phyloP scores from a whole-genome alignment of 2,329 filamentous ascomycete genomes.

The Arthroderma uncinatum region DNA sequence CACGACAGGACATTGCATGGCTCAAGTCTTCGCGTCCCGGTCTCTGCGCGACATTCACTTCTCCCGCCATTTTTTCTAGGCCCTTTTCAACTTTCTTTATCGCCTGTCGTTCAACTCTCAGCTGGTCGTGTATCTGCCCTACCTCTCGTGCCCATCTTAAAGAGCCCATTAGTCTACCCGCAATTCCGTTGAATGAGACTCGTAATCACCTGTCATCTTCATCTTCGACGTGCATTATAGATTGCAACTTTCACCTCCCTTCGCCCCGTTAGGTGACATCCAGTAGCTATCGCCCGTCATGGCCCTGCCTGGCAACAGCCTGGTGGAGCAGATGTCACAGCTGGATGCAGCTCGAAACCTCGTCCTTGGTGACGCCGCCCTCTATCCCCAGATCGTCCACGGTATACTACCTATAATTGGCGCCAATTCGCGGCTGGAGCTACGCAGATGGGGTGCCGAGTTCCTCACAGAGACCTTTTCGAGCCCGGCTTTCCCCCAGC shows the following conservation, averaged over 20 bases:
- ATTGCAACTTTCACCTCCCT: neutral
- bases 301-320: constrained; percentile 36
- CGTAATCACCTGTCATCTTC: neutral
- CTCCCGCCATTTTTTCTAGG: neutral
- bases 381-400: constrained; percentile 85
- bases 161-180: neutral
- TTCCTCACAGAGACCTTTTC: constrained; percentile 95
- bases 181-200: constrained; percentile 1
- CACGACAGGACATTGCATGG: neutral
- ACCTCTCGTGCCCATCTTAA: neutral
- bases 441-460: constrained; percentile 91
- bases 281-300: constrained; percentile 6
- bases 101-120: neutral
- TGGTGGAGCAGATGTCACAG: constrained; percentile 71
- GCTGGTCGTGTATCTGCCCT: neutral
- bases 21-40: neutral
- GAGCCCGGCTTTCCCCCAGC: constrained; percentile 65
- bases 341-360: constrained; percentile 83
- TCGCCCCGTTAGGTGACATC: neutral
- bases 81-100: neutral
- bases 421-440: constrained; percentile 59
- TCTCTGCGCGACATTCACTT: neutral
- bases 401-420: constrained; percentile 87
- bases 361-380: constrained; percentile 71
- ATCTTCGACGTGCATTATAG: neutral